Base-by-base conservation (phyloP, 805 yeast genomes). In the Candida pseudofarinosa region DNA sequence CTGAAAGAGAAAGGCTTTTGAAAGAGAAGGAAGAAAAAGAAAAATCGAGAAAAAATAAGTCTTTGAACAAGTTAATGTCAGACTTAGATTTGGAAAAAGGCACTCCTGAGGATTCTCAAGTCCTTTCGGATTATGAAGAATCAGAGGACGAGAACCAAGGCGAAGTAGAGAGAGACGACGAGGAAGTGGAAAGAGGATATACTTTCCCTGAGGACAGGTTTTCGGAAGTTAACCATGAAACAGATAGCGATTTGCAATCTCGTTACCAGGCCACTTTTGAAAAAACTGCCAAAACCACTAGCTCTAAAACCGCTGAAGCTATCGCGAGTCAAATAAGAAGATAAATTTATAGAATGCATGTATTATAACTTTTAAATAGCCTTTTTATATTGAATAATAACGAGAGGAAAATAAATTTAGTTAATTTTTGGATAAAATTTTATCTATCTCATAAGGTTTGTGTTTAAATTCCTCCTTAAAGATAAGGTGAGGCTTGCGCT, bases 1-100 rank as follows among this genome's bases (percentile, higher is more conserved):
- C 82, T 6, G 98, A 93, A 67, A 78, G 97, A 58, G 97, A 91
- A 45, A 72, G 85, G 54, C 80, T 91, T 13, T 58, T 85, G 40
- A 77, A 84, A 60, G 80, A 85, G 50, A 86, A 88, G 56, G 86
- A 85, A 52, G 83, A 82, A 46, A 81, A 81, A 42, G 95, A 86
- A 55, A 80, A 81, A 59, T 67, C 71, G 54, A 73, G 83, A 53
- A 88, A 88, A 61, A 83, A 87, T 30, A 76, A 80, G 50, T 82
- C 85, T 19, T 68, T 93, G 54, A 72, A 76, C 37, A 75, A 81
- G 48, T 69, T 93, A 52, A 86, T 93, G 88, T 83, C 83, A 48
- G 99, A 93, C 62, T 70, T 93, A 55, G 96, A 95, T 13, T 66
- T 89, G 35, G 78, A 67, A 34, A 49, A 59, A 35, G 51, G 49